A percentile compares a stretch with the other conserved stretches of the same genome.
Conservation (phyloP, 1,139 yeast species). For the Diutina mesorugosa region DNA sequence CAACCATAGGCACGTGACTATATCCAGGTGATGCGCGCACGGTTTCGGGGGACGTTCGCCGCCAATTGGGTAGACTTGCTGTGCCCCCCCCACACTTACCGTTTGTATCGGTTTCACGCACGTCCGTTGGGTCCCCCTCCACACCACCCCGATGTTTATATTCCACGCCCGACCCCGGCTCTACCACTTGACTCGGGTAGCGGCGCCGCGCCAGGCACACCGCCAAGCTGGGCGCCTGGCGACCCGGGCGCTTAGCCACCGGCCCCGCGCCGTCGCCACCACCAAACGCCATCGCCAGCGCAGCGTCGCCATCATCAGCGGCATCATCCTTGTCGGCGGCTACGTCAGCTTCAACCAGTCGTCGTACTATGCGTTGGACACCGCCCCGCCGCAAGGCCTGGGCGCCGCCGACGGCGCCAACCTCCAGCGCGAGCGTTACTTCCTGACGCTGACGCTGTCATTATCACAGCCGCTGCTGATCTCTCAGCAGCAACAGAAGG, state of each 20-base stretch:
- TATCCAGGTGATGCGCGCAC: not conserved
- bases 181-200: not conserved
- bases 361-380: conserved; percentile 30
- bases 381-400: conserved; percentile 16
- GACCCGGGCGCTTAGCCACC: not conserved
- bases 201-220: not conserved
- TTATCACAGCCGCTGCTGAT: conserved; percentile 20
- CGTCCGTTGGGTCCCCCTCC: not conserved
- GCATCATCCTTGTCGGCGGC: conserved; percentile 32
- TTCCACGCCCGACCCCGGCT: not conserved
- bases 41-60: not conserved
- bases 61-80: not conserved
- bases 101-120: too few species aligned
- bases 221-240: not conserved
- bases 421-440: conserved; percentile 11
- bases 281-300: conserved; percentile 13
- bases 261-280: conserved; percentile 3
- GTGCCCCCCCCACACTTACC: not conserved
- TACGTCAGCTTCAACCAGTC: conserved; percentile 29
- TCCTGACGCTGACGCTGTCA: conserved; percentile 26
- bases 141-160: not conserved
- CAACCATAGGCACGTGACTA: not conserved
- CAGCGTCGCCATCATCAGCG: conserved; percentile 28
- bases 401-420: not conserved
- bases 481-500: conserved; percentile 13